Evolutionary conservation across 2,329 filamentous ascomycete species (phyloP), one percentile per base, ranked within the genome.

Genomic region (Ceratocystis cubensis): DNA sequence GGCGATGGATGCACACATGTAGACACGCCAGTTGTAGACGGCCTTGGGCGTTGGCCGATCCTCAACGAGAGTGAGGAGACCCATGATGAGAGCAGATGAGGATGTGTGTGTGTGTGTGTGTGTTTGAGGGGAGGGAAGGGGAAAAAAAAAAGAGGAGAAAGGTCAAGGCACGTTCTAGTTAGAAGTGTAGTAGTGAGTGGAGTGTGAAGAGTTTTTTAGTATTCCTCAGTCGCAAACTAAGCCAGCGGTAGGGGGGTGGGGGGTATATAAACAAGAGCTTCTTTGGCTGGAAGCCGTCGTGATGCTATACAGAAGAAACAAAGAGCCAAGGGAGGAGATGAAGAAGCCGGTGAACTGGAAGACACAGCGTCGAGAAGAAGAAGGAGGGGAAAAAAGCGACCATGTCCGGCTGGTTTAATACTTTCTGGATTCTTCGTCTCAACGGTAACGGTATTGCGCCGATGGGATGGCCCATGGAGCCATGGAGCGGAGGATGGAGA

Each of bases 1-100:
- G 25, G 81, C 81, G 28, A 82, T 76, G 57, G 78, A 75, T 8
- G 82, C 82, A 70, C 78, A 82, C 33, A 74, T 72, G 71, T 84
- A 84, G 67, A 84, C 80, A 50, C 82, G 79, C 82, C 82, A 84
- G 74, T 84, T 84, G 77, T 84, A 84, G 68, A 84, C 81, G 69
- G 77, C 77, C 70, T 76, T 76, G 3, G 82, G 82, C 74, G 82
- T 84, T 45, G 82, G 80, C 75, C 82, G 73, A 71, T 84, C 82
- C 73, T 84, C 82, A 48, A 79, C 78, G 68, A 83, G 76, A 25
- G 77, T 72, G 65, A 84, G 76, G 69, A 84, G 72, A 69, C 76
- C 75, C 78, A 80, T 80, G 57, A 56, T 72, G 37, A 17, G 61
- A 56, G 33, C 41, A 48, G 33, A 8, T 10, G 33, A 37, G 33